A percentile compares a stretch with the other conserved stretches of the same genome.
phyloP scores from a whole-genome alignment of 768 basidiomycete species.

The Tylopilus felleus region DNA sequence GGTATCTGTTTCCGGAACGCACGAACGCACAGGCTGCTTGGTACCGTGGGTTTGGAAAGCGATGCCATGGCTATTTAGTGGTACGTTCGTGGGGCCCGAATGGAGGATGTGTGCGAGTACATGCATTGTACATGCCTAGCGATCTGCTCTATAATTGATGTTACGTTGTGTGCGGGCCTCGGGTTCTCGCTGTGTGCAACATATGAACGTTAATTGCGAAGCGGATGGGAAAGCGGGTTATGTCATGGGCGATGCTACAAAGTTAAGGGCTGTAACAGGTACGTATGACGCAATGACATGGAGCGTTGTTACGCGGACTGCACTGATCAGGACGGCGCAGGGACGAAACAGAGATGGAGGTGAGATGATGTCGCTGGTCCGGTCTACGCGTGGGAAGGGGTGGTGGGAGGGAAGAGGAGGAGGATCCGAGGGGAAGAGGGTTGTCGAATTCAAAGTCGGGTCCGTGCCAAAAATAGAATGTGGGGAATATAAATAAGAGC shows the following conservation, averaged over 20 bases:
- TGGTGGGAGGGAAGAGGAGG: background rate
- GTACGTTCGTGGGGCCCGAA: too few species aligned
- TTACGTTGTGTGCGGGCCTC: background rate
- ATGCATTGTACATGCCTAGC: too few species aligned
- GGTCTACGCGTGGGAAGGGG: background rate
- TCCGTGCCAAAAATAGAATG: constrained; percentile 18
- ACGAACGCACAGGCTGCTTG: background rate
- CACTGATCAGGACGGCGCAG: background rate
- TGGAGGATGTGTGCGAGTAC: too few species aligned
- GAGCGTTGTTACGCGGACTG: too few species aligned
- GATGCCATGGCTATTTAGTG: background rate
- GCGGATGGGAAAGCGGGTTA: too few species aligned
- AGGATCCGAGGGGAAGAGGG: background rate
- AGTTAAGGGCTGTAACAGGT: too few species aligned
- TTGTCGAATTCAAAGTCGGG: constrained; percentile 10
- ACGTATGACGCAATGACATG: too few species aligned
- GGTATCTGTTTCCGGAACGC: background rate
- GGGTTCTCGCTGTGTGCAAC: too few species aligned
- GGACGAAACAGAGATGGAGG: background rate
- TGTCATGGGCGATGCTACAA: too few species aligned
- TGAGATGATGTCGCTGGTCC: background rate
- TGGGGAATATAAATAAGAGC: constrained; percentile 17
- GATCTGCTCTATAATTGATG: too few species aligned
- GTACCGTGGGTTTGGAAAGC: background rate
- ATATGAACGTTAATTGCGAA: too few species aligned